Base-by-base conservation (phyloP, 257 asterid genomes). In the Hygrophila difformis region DNA sequence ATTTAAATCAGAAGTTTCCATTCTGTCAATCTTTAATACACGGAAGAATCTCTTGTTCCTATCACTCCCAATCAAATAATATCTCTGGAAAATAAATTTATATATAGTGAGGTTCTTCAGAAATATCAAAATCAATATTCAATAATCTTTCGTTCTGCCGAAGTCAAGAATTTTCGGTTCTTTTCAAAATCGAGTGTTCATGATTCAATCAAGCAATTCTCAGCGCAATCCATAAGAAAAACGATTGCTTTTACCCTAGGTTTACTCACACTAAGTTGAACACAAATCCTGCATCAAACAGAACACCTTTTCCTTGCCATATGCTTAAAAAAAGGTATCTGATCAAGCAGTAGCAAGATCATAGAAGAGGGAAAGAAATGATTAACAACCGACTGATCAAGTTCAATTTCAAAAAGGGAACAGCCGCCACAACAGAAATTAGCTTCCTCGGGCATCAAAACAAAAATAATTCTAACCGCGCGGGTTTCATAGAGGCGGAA, bases 31-130 rank as follows among this genome's bases (percentile, higher is more conserved):
- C 76, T 91, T 91, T 19, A 91, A 49, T 59, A 91, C 96, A 64
- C 99, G 69, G 56, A 82, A 91, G 57, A 70, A 75, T 61, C 67
- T 73, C 71, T 86, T 81, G 63, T 82, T 68, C 70, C 83, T 81
- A 63, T 87, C 96, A 76, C 99, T 91, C 56, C 99, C 96, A 63
- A 91, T 86, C 73, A 91, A 67, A 66, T 91, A 91, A 69, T 68
- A 86, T 82, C 95, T 80, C 99, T 91, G 84, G 46, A 46, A 55
- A 39, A 21, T 8, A 20, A 12, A 18, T 14, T 18, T 22, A 38
- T 31, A 3, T 23, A 57, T 35, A 39, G 13, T 31, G 11, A 31
- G 37, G 37, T 31, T 24, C 12, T 9, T 33, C 12, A 6, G 10
- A 33, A 5, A 10, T 9, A 33, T 33, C 37, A 10, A 5, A 33